phyloP scores from a whole-genome alignment of 2,329 filamentous ascomycete species.

The Xylaria sp. region DNA sequence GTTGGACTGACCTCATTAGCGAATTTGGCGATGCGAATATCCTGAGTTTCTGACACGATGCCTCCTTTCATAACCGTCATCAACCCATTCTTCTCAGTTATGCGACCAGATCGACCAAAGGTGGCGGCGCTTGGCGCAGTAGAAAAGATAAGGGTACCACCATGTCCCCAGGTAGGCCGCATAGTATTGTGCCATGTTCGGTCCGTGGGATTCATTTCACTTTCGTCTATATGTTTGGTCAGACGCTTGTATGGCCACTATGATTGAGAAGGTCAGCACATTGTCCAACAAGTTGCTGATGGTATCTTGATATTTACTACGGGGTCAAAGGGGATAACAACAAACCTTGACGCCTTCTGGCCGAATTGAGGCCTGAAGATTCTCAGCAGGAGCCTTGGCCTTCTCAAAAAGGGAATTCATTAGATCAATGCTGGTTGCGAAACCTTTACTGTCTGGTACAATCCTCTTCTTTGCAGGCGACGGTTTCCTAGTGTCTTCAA shows the following conservation, averaged over 20 bases:
- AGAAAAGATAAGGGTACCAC: constrained; percentile 73
- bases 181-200: constrained; percentile 73
- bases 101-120: constrained; percentile 40
- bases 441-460: constrained; percentile 64
- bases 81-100: constrained; percentile 51
- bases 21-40: constrained; percentile 69
- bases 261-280: too few species aligned
- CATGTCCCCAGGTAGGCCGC: constrained; percentile 80
- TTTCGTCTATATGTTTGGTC: constrained; percentile 65
- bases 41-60: constrained; percentile 67
- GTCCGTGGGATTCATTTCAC: constrained; percentile 66
- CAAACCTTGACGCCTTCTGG: constrained; percentile 84
- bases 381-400: constrained; percentile 63
- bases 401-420: constrained; percentile 94
- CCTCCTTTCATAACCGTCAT: constrained; percentile 61
- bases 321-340: constrained; percentile 50
- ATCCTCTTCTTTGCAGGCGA: constrained; percentile 44
- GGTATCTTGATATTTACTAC: too few species aligned
- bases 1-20: constrained; percentile 55
- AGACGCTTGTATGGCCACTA: constrained; percentile 91
- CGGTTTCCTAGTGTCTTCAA: constrained; percentile 37
- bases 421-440: constrained; percentile 89
- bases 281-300: too few species aligned
- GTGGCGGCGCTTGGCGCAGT: constrained; percentile 46
- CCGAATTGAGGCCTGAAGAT: constrained; percentile 56